A percentile compares a stretch with the other conserved stretches of the same genome.
Evolutionary conservation across 345 rosid species (phyloP).

Genomic region (Populus alba): DNA sequence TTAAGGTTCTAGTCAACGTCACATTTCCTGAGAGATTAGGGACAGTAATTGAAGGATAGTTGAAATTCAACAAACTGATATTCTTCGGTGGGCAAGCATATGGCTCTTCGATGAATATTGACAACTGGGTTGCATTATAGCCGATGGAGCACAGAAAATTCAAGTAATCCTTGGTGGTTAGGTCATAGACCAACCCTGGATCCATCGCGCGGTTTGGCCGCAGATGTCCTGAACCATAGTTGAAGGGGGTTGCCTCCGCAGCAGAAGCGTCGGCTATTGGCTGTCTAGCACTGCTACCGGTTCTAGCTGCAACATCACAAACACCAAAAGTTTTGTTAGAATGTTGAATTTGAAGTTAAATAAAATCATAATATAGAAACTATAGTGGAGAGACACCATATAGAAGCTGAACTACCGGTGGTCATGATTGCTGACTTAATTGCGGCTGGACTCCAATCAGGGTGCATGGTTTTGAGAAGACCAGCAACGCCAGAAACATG

Average conservation of each 20-base stretch:
- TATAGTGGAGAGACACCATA: too few relatives aligned
- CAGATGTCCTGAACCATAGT: slow-evolving; percentile 19
- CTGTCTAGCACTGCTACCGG: background rate
- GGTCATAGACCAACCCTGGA: slow-evolving; percentile 27
- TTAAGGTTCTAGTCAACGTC: slow-evolving; percentile 16
- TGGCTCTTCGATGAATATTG: background rate
- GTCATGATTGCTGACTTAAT: slow-evolving; percentile 28
- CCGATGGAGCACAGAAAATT: slow-evolving; percentile 20
- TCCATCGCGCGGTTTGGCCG: slow-evolving; percentile 14
- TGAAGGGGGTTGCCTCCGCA: slow-evolving; percentile 5
- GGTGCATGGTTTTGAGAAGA: slow-evolving; percentile 17
- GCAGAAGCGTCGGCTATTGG: background rate
- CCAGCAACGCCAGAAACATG: slow-evolving; percentile 25
- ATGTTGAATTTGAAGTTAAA: background rate
- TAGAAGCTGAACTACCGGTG: slow-evolving; percentile 1
- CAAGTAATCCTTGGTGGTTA: slow-evolving; percentile 14
- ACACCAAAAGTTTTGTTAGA: background rate
- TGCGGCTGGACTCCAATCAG: slow-evolving; percentile 28
- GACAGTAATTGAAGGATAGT: slow-evolving; percentile 24
- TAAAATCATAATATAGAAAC: background rate
- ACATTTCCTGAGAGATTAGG: slow-evolving; percentile 11
- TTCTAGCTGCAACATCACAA: background rate
- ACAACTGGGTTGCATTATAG: slow-evolving; percentile 11
- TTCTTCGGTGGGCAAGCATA: slow-evolving; percentile 10
- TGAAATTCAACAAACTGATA: slow-evolving; percentile 3